Evolutionary conservation across 495 filamentous ascomycete species (phyloP).

Genomic region (Xylaria bambusicola): DNA sequence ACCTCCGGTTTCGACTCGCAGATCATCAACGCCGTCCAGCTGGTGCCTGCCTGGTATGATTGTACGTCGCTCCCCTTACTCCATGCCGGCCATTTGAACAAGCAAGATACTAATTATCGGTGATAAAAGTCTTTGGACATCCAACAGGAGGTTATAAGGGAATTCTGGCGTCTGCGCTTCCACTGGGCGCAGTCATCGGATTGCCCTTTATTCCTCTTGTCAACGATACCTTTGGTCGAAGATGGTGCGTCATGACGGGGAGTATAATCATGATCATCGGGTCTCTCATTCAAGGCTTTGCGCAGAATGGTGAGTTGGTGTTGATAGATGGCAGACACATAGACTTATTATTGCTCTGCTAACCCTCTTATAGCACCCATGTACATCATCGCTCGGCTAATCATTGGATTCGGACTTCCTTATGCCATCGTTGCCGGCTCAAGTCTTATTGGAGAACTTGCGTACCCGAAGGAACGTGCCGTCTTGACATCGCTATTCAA

Average conservation of each 20-base stretch:
- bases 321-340: background rate
- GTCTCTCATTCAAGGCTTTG: slow-evolving; percentile 56
- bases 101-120: slow-evolving; percentile 1
- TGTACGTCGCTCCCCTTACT: slow-evolving; percentile 54
- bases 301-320: slow-evolving; percentile 43
- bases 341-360: background rate
- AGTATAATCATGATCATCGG: slow-evolving; percentile 59
- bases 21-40: slow-evolving; percentile 70
- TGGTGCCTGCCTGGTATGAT: slow-evolving; percentile 56
- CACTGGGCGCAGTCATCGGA: slow-evolving; percentile 50
- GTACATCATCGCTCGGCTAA: slow-evolving; percentile 66
- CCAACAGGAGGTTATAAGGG: slow-evolving; percentile 48
- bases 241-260: slow-evolving; percentile 61
- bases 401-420: slow-evolving; percentile 66
- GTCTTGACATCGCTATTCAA: slow-evolving; percentile 70
- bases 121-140: slow-evolving; percentile 43
- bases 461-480: slow-evolving; percentile 66
- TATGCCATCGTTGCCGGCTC: slow-evolving; percentile 67
- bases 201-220: slow-evolving; percentile 61
- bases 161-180: slow-evolving; percentile 46
- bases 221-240: slow-evolving; percentile 57
- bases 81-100: slow-evolving; percentile 22
- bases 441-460: slow-evolving; percentile 65
- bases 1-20: slow-evolving; percentile 73
- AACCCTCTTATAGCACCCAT: slow-evolving; percentile 40